These are phyloP conservation scores for Penicillium cataractarum DNA, from an alignment of 495 filamentous ascomycete species.

Conservation along the genomic window DNA sequence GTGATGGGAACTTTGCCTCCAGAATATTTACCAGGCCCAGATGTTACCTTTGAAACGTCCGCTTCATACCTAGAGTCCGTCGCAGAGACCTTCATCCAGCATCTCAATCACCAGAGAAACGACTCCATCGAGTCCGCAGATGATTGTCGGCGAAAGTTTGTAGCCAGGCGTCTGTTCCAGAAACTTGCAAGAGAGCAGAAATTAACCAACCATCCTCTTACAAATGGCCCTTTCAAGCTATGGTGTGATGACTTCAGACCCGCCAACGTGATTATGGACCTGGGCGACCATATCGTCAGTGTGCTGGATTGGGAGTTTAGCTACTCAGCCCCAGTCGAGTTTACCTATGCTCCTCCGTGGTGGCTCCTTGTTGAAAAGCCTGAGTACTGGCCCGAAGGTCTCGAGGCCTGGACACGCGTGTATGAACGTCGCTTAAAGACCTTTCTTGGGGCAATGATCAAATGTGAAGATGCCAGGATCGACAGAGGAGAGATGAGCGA, in stretches of 20 bases:
- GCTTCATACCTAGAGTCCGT: slow-evolving; percentile 14
- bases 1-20: slow-evolving; percentile 11
- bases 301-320: slow-evolving; percentile 5
- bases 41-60: slow-evolving; percentile 1
- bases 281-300: not conserved
- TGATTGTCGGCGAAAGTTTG: slow-evolving; percentile 7
- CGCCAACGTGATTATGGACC: not conserved
- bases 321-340: not conserved
- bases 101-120: slow-evolving; percentile 12
- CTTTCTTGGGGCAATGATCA: not conserved
- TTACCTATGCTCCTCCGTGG: not conserved
- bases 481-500: not conserved
- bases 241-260: slow-evolving; percentile 6
- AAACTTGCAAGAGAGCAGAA: not conserved
- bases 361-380: not conserved
- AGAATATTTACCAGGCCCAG: slow-evolving; percentile 6
- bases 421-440: not conserved
- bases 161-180: not conserved
- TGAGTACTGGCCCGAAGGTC: not conserved
- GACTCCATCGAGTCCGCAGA: slow-evolving; percentile 17
- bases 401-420: not conserved
- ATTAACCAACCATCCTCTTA: not conserved
- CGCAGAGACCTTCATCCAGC: slow-evolving; percentile 2
- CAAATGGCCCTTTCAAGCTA: not conserved
- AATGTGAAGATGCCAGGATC: not conserved